These are phyloP conservation scores for Dactylorhiza incarnata DNA, from an alignment of 106 monocot species.

Conservation along the genomic window DNA sequence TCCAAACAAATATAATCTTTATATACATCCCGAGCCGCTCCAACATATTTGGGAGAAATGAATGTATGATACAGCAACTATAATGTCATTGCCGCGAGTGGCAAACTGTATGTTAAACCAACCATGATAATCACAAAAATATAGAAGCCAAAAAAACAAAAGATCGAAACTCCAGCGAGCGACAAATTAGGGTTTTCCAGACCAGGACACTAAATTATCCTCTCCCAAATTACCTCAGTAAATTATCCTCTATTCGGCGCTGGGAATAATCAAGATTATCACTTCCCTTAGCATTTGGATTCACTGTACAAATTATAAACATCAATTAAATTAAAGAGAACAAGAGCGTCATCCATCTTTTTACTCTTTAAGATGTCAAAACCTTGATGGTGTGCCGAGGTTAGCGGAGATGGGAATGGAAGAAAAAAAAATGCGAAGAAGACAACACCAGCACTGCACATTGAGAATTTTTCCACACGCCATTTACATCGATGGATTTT, in stretches of 20 bases:
- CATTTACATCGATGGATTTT: background rate
- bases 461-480: background rate
- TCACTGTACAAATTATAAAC: background rate
- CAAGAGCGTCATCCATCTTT: background rate
- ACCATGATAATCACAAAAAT: too few relatives aligned
- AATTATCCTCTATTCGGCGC: too few relatives aligned
- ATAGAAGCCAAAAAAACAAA: too few relatives aligned
- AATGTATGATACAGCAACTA: too few relatives aligned
- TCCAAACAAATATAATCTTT: too few relatives aligned
- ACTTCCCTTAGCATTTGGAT: background rate
- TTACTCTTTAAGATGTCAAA: background rate
- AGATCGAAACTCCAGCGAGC: too few relatives aligned
- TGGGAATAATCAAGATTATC: background rate
- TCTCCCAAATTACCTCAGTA: too few relatives aligned
- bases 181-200: background rate
- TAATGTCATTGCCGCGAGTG: too few relatives aligned
- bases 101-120: too few relatives aligned
- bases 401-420: background rate
- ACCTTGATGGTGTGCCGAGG: background rate
- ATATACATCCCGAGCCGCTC: too few relatives aligned
- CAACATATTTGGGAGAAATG: too few relatives aligned
- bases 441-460: background rate
- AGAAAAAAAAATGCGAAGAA: too few relatives aligned
- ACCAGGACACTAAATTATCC: background rate
- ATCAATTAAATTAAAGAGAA: background rate